These are phyloP conservation scores for Castanea sativa DNA, from an alignment of 306 rosid genomes.

Conservation along the genomic window DNA sequence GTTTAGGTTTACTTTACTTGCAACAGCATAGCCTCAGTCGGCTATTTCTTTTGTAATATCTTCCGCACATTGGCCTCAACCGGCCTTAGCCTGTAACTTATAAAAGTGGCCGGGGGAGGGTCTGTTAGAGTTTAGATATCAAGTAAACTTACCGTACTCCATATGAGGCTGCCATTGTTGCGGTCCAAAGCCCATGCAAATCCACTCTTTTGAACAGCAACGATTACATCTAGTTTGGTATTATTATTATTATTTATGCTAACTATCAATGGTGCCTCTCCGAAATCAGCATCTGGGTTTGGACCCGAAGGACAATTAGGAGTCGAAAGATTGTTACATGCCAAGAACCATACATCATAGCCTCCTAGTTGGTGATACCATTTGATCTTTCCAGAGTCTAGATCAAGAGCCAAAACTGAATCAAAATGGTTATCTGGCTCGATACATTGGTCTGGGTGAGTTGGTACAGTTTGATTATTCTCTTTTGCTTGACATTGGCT, in stretches of 20 bases:
- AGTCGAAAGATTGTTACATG: constrained; percentile 36
- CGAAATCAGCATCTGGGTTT: constrained; percentile 51
- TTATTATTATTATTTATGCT: constrained; percentile 21
- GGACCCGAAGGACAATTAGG: constrained; percentile 52
- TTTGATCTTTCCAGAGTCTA: constrained; percentile 38
- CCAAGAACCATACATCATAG: constrained; percentile 59
- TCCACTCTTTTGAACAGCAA: constrained; percentile 66
- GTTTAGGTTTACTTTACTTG: too few relatives aligned
- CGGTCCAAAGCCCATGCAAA: constrained; percentile 67
- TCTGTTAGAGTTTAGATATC: too few relatives aligned
- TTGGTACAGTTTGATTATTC: constrained; percentile 36
- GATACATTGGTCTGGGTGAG: constrained; percentile 38
- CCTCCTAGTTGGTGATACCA: constrained; percentile 69
- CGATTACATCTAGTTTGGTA: constrained; percentile 37
- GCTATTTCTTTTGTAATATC: too few relatives aligned
- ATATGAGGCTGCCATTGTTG: constrained; percentile 34
- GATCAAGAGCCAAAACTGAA: constrained; percentile 60
- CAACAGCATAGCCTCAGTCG: too few relatives aligned
- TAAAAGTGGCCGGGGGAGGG: too few relatives aligned
- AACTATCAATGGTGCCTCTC: constrained; percentile 60
- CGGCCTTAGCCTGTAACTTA: too few relatives aligned
- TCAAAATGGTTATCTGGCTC: constrained; percentile 55
- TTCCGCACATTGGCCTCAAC: too few relatives aligned
- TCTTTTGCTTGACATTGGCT: constrained; percentile 42
- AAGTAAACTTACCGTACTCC: constrained; percentile 35